Percentiles rank a stretch among this genome's conserved stretches.
Evolutionary conservation across 768 basidiomycete genomes (phyloP).

Genomic region (Agaricus blazei): DNA sequence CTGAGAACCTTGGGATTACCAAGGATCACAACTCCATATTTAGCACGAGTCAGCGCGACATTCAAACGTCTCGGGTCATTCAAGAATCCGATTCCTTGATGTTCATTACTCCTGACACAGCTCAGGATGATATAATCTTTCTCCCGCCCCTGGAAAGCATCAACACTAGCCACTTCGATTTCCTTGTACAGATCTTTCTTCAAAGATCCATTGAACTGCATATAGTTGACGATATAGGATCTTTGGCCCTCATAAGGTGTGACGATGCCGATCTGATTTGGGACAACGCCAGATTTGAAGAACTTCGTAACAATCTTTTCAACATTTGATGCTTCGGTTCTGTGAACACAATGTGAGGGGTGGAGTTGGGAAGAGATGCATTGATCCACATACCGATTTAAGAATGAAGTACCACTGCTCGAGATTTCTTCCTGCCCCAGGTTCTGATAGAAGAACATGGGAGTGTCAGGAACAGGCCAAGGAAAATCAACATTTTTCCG

Average conservation of each 20-base stretch:
- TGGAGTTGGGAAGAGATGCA: slow-evolving; percentile 10
- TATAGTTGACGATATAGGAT: slow-evolving; percentile 97
- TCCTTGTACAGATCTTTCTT: slow-evolving; percentile 99
- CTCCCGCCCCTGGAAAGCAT: slow-evolving; percentile 98
- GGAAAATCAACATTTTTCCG: slow-evolving; percentile 99
- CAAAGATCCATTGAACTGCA: slow-evolving; percentile 99
- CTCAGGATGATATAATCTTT: slow-evolving; percentile 99
- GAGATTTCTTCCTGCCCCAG: slow-evolving; percentile 98
- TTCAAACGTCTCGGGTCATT: slow-evolving; percentile 96
- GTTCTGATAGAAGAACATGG: slow-evolving; percentile 99
- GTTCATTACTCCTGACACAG: slow-evolving; percentile 97
- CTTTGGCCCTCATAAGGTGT: slow-evolving; percentile 99
- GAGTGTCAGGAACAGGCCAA: slow-evolving; percentile 95
- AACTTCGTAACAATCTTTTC: slow-evolving; percentile 99
- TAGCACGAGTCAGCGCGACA: slow-evolving; percentile 94
- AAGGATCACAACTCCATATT: slow-evolving; percentile 98
- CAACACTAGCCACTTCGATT: slow-evolving; percentile 97
- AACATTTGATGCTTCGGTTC: slow-evolving; percentile 97
- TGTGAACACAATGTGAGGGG: slow-evolving; percentile 21
- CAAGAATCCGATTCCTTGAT: slow-evolving; percentile 98
- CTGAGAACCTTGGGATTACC: slow-evolving; percentile 99
- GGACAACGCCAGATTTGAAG: slow-evolving; percentile 98
- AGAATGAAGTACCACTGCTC: slow-evolving; percentile 95
- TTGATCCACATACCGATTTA: slow-evolving; percentile 67
- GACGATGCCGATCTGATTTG: slow-evolving; percentile 94